Evolutionary conservation across 139 green algal genomes (phyloP).

Genomic region (Nannochloris sp.): DNA sequence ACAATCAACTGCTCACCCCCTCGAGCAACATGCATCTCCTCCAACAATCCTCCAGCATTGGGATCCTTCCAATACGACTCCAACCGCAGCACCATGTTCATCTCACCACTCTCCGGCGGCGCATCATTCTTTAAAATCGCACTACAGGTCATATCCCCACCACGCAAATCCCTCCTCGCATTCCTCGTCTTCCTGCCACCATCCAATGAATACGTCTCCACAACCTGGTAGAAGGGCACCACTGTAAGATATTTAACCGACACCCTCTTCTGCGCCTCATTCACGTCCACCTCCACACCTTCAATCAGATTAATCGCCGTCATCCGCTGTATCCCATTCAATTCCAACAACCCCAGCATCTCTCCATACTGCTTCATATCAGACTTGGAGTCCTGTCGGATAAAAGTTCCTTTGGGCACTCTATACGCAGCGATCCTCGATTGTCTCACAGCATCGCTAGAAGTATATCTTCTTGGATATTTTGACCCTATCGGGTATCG

Average conservation of each 20-base stretch:
- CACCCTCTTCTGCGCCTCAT: not conserved
- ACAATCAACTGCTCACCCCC: slow-evolving; percentile 4
- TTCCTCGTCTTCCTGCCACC: not conserved
- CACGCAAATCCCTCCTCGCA: slow-evolving; percentile 11
- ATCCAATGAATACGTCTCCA: not conserved
- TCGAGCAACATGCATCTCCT: slow-evolving; percentile 6
- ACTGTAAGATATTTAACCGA: slow-evolving; percentile 27
- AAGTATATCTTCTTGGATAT: too few species aligned
- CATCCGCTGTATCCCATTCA: slow-evolving; percentile 20
- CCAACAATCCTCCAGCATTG: slow-evolving; percentile 10
- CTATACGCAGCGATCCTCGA: not conserved
- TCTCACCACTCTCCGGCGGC: not conserved
- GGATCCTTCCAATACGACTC: slow-evolving; percentile 11
- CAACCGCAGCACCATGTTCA: slow-evolving; percentile 2
- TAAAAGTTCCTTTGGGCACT: slow-evolving; percentile 8
- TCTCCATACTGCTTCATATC: slow-evolving; percentile 18
- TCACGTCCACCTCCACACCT: slow-evolving; percentile 25
- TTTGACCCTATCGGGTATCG: too few species aligned
- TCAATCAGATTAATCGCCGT: slow-evolving; percentile 34
- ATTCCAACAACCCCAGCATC: slow-evolving; percentile 16
- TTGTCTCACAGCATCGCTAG: too few species aligned
- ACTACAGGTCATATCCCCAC: slow-evolving; percentile 5
- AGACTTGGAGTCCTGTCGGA: slow-evolving; percentile 12
- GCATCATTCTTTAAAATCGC: not conserved
- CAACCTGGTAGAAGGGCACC: slow-evolving; percentile 35